phyloP scores from a whole-genome alignment of 208 protist genomes.

The Leishmania tropica region DNA sequence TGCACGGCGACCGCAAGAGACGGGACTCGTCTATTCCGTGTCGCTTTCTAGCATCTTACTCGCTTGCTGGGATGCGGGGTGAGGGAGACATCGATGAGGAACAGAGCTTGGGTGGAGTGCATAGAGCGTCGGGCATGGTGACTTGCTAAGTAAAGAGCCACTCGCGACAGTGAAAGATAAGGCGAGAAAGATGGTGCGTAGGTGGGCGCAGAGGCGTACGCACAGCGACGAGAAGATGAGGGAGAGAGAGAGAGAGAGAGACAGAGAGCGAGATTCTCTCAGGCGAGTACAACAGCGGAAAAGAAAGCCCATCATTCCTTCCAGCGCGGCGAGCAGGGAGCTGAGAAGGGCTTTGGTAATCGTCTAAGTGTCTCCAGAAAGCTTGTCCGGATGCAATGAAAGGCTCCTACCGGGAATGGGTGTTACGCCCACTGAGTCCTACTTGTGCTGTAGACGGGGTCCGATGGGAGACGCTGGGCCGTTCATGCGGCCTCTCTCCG shows the following conservation, averaged over 20 bases:
- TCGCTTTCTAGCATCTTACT: neutral
- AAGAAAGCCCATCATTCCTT: neutral
- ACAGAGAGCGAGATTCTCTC: neutral
- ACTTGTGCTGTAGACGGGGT: neutral
- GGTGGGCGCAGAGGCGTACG: neutral
- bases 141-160: neutral
- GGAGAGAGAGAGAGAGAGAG: neutral
- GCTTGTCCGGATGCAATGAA: neutral
- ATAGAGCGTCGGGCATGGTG: neutral
- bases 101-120: neutral
- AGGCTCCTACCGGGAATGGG: neutral
- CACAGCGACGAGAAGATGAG: neutral
- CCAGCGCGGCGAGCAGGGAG: neutral
- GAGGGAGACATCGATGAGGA: neutral
- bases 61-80: no score
- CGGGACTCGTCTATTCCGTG: no score
- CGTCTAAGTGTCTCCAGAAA: neutral
- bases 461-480: neutral
- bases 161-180: neutral
- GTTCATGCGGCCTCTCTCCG: neutral
- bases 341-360: neutral
- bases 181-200: neutral
- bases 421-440: neutral
- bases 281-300: neutral
- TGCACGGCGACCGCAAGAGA: no score